Base-by-base conservation (phyloP, 1,284 basidiomycete genomes). In the Golubevia sp. region DNA sequence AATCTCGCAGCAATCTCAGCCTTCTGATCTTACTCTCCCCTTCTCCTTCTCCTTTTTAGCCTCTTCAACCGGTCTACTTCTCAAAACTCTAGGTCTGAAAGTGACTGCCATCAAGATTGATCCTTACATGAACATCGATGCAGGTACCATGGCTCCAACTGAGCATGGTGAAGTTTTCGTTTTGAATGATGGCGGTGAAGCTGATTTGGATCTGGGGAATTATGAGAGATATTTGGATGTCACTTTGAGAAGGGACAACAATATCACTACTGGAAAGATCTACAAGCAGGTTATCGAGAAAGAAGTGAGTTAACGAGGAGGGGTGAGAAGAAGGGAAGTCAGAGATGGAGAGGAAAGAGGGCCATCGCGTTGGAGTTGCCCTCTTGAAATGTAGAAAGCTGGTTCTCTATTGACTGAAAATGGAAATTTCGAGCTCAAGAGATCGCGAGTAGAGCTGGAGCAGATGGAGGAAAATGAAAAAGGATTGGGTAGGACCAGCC, bases 111-210 rank as follows among this genome's bases (percentile, higher is more conserved):
- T 99, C 88, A 99, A 99, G 87, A 98, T 99, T 77, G 96, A 99
- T 85, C 96, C 96, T 23, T 99, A 99, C 84, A 98, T 99, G 95
- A 99, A 99, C 87, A 97, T 99, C 79, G 96, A 99, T 88, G 97
- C 96, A 44, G 97, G 97, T 51, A 98, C 96, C 30, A 99, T 99
- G 96, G 89, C 94, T 50, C 97, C 96, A 13, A 97, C 94, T 38
- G 96, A 99, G 85, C 96, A 99, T 84, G 97, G 95, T 75, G 96
- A 99, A 86, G 97, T 99, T 2, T 99, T 97, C 82, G 96, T 98
- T 52, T 87, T 99, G 71, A 96, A 99, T 85, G 96, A 99, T 74
- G 97, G 97, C 34, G 97, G 96, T 57, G 96, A 99, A 86, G 97
- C 96, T 70, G 96, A 99, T 85, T 88, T 99, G 30, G 96, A 99